Evolutionary conservation across 2,329 filamentous ascomycete species (phyloP), one percentile per base, ranked within the genome.

Genomic region (Hypoxylon sp.): DNA sequence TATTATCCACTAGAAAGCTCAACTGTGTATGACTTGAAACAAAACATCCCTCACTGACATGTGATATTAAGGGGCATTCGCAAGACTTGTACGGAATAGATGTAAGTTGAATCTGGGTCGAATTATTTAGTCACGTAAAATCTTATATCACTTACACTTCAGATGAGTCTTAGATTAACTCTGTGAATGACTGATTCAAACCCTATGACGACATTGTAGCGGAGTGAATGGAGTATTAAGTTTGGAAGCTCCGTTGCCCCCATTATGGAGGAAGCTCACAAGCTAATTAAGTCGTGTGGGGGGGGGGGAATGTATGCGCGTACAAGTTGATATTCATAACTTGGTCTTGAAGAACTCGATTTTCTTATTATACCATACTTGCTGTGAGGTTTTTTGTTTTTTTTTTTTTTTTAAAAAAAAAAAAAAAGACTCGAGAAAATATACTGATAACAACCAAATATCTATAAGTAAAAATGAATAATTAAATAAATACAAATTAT

Each of bases 121-220:
- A 37, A 37, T 37, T 54, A 42, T 54, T 42, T 11, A 37, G 51
- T 42, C 31, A 53, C 9, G 31, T 22, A 33, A 24, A 37, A 33
- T 53, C 50, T 35, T 54, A 54, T 37, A 37, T 4, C 1, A 4
- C 8, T 22, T 11, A 22, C 11, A 22, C 19, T n/a, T 44, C 8
- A 22, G 8, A 17, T 22, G 17, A 22, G 39, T n/a, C 17, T 22
- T 17, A 19, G 22, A 19, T 8, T 4, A 22, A 11, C 17, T 44
- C 17, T 44, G 17, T 10, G 8, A 29, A 44, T 56, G 26, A 17
- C 31, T 44, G 42, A 47, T 17, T 51, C 5, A 26, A 39, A 19
- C 14, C 14, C 54, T 24, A 57, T 65, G 65, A 68, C 54, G 62
- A 65, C 61, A 70, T 68, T 65, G 54, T 68, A 65, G 57, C 65